Evolutionary conservation across 805 yeast species (phyloP).

Genomic region (Kazachstania psychrophila): DNA sequence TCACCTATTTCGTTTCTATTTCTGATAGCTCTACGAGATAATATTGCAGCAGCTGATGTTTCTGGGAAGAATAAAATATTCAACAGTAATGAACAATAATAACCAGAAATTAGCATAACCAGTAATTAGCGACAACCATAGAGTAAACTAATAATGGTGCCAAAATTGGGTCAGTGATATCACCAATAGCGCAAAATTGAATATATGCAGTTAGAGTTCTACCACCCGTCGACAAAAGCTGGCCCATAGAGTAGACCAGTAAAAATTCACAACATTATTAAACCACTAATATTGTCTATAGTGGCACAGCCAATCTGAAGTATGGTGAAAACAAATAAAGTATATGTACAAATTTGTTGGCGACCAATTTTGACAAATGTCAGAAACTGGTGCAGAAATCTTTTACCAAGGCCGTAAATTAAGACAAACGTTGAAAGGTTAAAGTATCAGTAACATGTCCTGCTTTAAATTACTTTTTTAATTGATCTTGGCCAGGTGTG

Average conservation of each 20-base stretch:
- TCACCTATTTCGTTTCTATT: slow-evolving; percentile 43
- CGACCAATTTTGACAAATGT: slow-evolving; percentile 46
- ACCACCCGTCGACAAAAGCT: slow-evolving; percentile 46
- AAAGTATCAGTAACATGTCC: slow-evolving; percentile 38
- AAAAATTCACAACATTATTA: slow-evolving; percentile 42
- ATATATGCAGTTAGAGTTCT: slow-evolving; percentile 39
- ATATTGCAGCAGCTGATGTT: slow-evolving; percentile 38
- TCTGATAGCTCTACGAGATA: slow-evolving; percentile 37
- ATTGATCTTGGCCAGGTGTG: slow-evolving; percentile 39
- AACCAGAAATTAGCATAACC: slow-evolving; percentile 53
- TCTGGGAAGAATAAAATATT: slow-evolving; percentile 40
- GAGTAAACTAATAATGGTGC: slow-evolving; percentile 39
- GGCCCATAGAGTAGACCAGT: slow-evolving; percentile 50
- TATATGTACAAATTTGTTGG: slow-evolving; percentile 38
- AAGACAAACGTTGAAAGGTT: slow-evolving; percentile 44
- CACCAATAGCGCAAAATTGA: slow-evolving; percentile 44
- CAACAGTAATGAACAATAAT: slow-evolving; percentile 31
- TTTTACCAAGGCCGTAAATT: slow-evolving; percentile 53
- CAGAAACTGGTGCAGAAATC: slow-evolving; percentile 50
- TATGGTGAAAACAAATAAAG: slow-evolving; percentile 39
- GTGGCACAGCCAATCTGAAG: slow-evolving; percentile 51
- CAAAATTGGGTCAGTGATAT: slow-evolving; percentile 43
- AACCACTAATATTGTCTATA: slow-evolving; percentile 39
- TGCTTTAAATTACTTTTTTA: slow-evolving; percentile 38
- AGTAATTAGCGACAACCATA: slow-evolving; percentile 33